phyloP scores from a whole-genome alignment of 2,329 filamentous ascomycete genomes.

The Fulvia fulva region DNA sequence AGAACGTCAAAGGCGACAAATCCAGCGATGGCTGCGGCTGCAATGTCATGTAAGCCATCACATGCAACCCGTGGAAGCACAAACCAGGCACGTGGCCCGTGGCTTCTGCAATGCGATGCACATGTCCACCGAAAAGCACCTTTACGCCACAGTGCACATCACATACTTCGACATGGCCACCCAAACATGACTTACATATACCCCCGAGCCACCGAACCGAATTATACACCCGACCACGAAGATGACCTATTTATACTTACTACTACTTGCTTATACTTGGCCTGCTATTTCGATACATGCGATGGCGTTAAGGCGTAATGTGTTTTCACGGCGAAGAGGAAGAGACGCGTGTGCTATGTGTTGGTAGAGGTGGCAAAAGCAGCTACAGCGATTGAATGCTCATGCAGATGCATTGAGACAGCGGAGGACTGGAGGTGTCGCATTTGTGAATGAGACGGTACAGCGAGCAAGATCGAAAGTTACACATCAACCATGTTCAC shows the following conservation, averaged over 20 bases:
- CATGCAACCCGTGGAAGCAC: background rate
- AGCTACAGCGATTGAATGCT: background rate
- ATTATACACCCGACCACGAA: background rate
- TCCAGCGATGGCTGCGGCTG: conserved; percentile 12
- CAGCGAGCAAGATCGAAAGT: background rate
- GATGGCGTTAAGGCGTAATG: background rate
- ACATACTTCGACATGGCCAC: background rate
- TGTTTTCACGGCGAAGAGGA: background rate
- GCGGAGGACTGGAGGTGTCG: background rate
- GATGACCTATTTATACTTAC: background rate
- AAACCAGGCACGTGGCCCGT: background rate
- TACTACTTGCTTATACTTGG: background rate
- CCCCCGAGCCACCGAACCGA: background rate
- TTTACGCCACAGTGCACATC: background rate
- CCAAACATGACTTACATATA: background rate
- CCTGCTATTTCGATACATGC: background rate
- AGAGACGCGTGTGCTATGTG: background rate
- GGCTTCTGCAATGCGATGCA: background rate
- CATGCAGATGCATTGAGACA: background rate
- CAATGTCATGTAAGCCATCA: conserved; percentile 15
- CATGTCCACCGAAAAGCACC: background rate
- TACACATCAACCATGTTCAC: background rate
- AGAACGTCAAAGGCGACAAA: conserved; percentile 48
- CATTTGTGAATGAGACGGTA: background rate
- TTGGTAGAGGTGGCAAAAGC: background rate